A percentile compares a stretch with the other conserved stretches of the same genome.
Evolutionary conservation across 2,329 filamentous ascomycete genomes (phyloP).

Genomic region (Tolypocladium paradoxum): DNA sequence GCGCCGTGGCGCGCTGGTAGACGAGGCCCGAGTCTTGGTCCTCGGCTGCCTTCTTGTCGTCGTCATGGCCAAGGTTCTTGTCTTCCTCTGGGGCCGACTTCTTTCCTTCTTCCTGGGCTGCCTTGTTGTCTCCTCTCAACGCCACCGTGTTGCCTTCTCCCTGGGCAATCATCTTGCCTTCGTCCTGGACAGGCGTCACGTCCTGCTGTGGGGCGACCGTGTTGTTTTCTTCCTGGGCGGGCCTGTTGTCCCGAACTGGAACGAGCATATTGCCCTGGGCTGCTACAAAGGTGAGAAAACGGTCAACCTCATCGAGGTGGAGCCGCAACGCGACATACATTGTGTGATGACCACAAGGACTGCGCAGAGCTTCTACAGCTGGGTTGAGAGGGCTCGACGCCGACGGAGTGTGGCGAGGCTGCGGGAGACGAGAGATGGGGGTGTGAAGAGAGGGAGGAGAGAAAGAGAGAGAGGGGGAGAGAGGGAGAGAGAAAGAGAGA

Average conservation of each 20-base stretch:
- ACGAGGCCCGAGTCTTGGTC: slow-evolving; percentile 1
- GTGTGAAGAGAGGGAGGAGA: too few species aligned
- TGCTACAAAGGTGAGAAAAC: background rate
- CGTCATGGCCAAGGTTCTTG: too few species aligned
- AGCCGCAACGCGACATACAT: background rate
- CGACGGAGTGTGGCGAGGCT: too few species aligned
- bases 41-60: background rate
- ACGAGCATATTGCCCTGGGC: background rate
- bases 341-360: background rate
- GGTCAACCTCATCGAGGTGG: background rate
- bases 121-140: background rate
- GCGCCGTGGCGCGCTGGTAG: slow-evolving; percentile 6
- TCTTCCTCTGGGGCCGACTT: too few species aligned
- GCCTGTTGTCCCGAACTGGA: background rate
- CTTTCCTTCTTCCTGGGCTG: background rate
- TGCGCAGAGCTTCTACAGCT: background rate
- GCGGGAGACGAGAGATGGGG: too few species aligned
- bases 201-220: too few species aligned
- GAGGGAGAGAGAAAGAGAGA: background rate
- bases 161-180: background rate
- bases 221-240: background rate
- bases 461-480: background rate
- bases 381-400: background rate
- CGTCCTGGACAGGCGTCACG: background rate
- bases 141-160: background rate